Evolutionary conservation across 768 basidiomycete genomes (phyloP).

Genomic region (Lactarius hengduanensis): DNA sequence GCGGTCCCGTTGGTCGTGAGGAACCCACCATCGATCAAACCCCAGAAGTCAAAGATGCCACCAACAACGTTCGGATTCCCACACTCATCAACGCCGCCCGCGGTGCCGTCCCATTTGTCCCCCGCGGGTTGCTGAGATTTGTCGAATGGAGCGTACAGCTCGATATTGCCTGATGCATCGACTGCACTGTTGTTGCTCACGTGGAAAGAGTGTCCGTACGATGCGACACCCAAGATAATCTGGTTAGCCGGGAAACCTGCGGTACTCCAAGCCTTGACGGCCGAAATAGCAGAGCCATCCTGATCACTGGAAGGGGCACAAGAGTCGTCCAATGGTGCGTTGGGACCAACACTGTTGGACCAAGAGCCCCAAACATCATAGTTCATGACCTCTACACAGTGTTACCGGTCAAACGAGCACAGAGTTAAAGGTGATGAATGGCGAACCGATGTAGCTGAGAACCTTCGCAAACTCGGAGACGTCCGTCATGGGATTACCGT

Average conservation of each 20-base stretch:
- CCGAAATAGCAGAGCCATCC: conserved; percentile 75
- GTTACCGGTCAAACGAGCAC: neutral
- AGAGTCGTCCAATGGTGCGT: conserved; percentile 78
- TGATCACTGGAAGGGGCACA: conserved; percentile 52
- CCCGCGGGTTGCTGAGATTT: conserved; percentile 23
- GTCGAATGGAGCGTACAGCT: conserved; percentile 26
- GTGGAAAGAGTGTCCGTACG: conserved; percentile 75
- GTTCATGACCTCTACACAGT: conserved; percentile 50
- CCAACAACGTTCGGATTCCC: conserved; percentile 50
- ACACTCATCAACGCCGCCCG: conserved; percentile 49
- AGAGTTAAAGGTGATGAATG: neutral
- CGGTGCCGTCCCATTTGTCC: conserved; percentile 53
- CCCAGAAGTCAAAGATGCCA: conserved; percentile 60
- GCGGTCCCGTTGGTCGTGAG: conserved; percentile 44
- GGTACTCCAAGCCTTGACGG: conserved; percentile 69
- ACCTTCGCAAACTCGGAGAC: conserved; percentile 70
- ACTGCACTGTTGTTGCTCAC: conserved; percentile 41
- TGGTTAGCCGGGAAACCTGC: conserved; percentile 77
- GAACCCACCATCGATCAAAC: conserved; percentile 53
- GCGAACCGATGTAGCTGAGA: conserved; percentile 56
- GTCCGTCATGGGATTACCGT: conserved; percentile 60
- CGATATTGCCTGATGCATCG: conserved; percentile 26
- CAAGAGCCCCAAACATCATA: conserved; percentile 63
- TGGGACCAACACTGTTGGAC: conserved; percentile 66
- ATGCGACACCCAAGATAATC: conserved; percentile 82